Evolutionary conservation across 2,329 filamentous ascomycete species (phyloP).

Genomic region (Verticillium nubilum): DNA sequence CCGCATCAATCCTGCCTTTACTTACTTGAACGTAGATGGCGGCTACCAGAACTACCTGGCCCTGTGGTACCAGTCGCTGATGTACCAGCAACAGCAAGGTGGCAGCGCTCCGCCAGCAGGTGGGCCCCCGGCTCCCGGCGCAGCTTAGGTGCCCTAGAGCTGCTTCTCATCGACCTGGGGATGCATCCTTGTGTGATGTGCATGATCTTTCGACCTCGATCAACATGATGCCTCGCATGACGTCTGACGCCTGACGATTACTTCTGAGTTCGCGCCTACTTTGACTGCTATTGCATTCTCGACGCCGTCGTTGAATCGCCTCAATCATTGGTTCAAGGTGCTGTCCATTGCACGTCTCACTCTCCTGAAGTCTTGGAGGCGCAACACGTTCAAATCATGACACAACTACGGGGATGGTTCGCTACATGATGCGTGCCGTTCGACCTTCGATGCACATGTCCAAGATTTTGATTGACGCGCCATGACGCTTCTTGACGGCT

Average conservation of each 20-base stretch:
- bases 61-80: slow-evolving; percentile 71
- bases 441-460: background rate
- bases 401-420: background rate
- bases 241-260: background rate
- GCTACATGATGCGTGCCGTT: background rate
- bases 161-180: slow-evolving; percentile 5
- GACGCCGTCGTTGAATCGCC: background rate
- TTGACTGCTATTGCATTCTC: background rate
- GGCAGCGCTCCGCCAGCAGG: slow-evolving; percentile 27
- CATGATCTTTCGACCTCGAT: slow-evolving; percentile 13
- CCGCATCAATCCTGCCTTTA: background rate
- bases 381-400: background rate
- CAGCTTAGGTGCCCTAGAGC: slow-evolving; percentile 5
- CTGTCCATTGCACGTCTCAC: background rate
- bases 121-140: slow-evolving; percentile 8
- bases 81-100: slow-evolving; percentile 33
- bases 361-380: background rate
- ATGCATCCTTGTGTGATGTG: slow-evolving; percentile 12
- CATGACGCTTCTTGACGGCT: background rate
- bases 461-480: background rate
- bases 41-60: slow-evolving; percentile 77
- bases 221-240: slow-evolving; percentile 13
- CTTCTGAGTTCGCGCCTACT: background rate
- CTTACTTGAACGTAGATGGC: slow-evolving; percentile 51
- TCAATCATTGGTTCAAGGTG: background rate